A percentile compares a stretch with the other conserved stretches of the same genome.
Evolutionary conservation across 345 rosid genomes (phyloP).

Genomic region (Schrenkiella parvula): DNA sequence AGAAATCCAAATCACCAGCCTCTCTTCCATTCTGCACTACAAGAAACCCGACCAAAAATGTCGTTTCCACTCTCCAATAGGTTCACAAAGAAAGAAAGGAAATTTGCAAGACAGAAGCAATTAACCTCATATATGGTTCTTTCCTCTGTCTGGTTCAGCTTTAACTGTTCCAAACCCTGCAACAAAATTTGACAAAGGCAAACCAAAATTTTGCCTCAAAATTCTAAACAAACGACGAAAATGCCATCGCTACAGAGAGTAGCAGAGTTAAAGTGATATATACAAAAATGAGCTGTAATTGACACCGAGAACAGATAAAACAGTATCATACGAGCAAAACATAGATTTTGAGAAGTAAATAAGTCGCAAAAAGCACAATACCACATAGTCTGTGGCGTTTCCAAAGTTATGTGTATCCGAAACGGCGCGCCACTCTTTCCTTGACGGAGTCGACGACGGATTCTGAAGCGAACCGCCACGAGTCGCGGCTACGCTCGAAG

Average conservation of each 20-base stretch:
- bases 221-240: not conserved
- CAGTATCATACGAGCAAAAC: not conserved
- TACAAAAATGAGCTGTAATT: not conserved
- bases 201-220: not conserved
- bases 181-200: not conserved
- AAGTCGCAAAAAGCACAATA: not conserved
- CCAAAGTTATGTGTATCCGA: slow-evolving; percentile 68
- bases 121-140: slow-evolving; percentile 81
- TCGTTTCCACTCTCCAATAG: not conserved
- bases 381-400: slow-evolving; percentile 55
- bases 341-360: not conserved
- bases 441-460: slow-evolving; percentile 36
- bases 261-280: not conserved
- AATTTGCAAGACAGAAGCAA: not conserved
- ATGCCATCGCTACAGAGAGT: not conserved
- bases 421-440: slow-evolving; percentile 97
- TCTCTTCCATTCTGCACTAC: slow-evolving; percentile 82
- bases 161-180: slow-evolving; percentile 65
- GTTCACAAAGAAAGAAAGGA: not conserved
- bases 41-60: slow-evolving; percentile 23
- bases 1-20: slow-evolving; percentile 54
- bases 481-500: slow-evolving; percentile 56
- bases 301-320: not conserved
- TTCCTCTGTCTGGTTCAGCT: slow-evolving; percentile 66
- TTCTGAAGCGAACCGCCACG: slow-evolving; percentile 70